phyloP scores from a whole-genome alignment of 805 yeast species.

The Debaryomyces hansenii region DNA sequence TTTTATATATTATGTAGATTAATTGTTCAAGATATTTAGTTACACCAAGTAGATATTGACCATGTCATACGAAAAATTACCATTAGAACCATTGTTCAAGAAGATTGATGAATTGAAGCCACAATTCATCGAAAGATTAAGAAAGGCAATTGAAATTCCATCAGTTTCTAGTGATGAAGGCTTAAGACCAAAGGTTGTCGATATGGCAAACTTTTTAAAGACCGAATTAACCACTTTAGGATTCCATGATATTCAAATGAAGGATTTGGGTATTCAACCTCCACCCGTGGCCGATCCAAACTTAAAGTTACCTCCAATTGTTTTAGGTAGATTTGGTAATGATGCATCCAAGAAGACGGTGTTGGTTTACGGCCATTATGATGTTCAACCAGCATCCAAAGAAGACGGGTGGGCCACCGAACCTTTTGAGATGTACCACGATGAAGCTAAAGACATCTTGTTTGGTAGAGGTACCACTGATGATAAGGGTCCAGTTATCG shows the following conservation, averaged over 20 bases:
- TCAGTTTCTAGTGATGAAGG: conserved; percentile 92
- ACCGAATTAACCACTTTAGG: conserved; percentile 70
- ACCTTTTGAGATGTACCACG: conserved; percentile 71
- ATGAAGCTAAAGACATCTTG: conserved; percentile 63
- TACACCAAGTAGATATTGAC: background rate
- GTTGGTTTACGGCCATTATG: conserved; percentile 94
- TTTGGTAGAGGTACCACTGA: conserved; percentile 96
- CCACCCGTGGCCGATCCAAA: conserved; percentile 75
- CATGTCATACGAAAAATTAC: conserved; percentile 42
- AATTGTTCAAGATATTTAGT: background rate
- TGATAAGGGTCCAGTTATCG: conserved; percentile 97
- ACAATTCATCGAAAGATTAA: conserved; percentile 66
- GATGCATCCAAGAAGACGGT: conserved; percentile 86
- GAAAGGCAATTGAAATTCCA: conserved; percentile 88
- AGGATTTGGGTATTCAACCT: conserved; percentile 85
- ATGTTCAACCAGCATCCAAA: conserved; percentile 91
- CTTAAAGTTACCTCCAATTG: conserved; percentile 87
- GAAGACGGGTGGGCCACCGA: conserved; percentile 97
- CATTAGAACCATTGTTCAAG: conserved; percentile 47
- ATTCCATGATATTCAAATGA: conserved; percentile 77
- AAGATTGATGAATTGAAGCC: conserved; percentile 78
- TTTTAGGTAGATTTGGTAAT: conserved; percentile 82
- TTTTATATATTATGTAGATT: no score
- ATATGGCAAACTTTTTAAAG: conserved; percentile 82
- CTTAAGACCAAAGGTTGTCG: conserved; percentile 83